Evolutionary conservation across 805 yeast species (phyloP).

Genomic region (Debaryomyces tyrocola): DNA sequence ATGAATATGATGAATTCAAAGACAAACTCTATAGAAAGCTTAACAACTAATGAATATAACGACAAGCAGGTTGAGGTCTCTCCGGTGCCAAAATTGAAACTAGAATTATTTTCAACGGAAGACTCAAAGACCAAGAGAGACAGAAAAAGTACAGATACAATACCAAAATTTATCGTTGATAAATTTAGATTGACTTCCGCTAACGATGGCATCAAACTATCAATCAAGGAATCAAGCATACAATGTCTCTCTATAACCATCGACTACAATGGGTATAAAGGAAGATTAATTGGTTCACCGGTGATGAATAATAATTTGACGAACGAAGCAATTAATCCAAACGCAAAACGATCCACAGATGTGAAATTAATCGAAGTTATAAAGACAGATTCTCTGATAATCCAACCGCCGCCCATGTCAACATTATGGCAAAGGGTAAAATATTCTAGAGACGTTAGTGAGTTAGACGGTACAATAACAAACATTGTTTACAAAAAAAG

Average conservation of each 20-base stretch:
- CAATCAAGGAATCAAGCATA: conserved; percentile 11
- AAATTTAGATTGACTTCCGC: background rate
- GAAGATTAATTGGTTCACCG: conserved; percentile 7
- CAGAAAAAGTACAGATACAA: background rate
- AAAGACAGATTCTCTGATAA: background rate
- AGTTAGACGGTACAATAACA: conserved; percentile 14
- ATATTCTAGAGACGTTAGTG: conserved; percentile 12
- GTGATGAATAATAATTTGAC: conserved; percentile 3
- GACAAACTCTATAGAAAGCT: background rate
- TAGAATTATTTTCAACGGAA: background rate
- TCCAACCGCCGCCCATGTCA: conserved; percentile 1
- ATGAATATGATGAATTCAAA: no score
- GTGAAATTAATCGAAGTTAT: conserved; percentile 1
- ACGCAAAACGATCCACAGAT: background rate
- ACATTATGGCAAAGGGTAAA: conserved; percentile 10
- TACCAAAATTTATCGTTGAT: background rate
- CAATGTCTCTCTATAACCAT: conserved; percentile 20
- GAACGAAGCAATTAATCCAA: conserved; percentile 3
- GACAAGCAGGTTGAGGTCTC: background rate
- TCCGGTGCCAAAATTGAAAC: background rate
- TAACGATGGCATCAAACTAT: background rate
- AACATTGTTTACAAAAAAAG: conserved; percentile 23
- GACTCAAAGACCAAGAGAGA: background rate
- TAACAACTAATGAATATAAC: background rate
- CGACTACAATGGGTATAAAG: conserved; percentile 20